Conservation (phyloP, 1,284 basidiomycete genomes). For the Cystobasidium pallidum region DNA sequence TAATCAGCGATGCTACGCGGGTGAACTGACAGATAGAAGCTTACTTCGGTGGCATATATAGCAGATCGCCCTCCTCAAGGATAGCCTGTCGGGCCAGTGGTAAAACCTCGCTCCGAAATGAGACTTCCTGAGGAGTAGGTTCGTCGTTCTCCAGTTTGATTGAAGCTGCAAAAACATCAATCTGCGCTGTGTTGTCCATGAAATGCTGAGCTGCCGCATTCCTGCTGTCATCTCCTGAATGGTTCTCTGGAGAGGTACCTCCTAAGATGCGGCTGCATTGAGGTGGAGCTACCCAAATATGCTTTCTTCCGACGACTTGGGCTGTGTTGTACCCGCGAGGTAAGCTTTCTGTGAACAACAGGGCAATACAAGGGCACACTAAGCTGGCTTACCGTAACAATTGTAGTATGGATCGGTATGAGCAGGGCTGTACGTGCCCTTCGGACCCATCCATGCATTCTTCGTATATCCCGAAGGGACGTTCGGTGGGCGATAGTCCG, state of each 20-base stretch:
- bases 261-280: conserved; percentile 63
- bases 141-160: neutral
- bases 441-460: conserved; percentile 88
- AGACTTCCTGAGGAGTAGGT: conserved; percentile 19
- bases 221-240: conserved; percentile 58
- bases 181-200: conserved; percentile 59
- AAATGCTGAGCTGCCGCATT: conserved; percentile 65
- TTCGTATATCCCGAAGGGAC: conserved; percentile 72
- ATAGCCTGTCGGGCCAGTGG: conserved; percentile 68
- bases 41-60: conserved; percentile 81
- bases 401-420: conserved; percentile 97
- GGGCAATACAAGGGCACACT: too few species aligned
- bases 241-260: conserved; percentile 50
- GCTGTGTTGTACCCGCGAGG: conserved; percentile 59
- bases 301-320: conserved; percentile 85
- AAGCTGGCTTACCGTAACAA: conserved; percentile 77
- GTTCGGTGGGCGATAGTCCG: conserved; percentile 67
- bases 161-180: conserved; percentile 55
- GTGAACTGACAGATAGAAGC: conserved; percentile 1
- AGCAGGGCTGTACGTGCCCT: conserved; percentile 76
- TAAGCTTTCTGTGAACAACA: neutral
- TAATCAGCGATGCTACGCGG: too few species aligned
- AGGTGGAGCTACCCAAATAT: conserved; percentile 89
- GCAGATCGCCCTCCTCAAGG: conserved; percentile 76
- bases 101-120: conserved; percentile 67